phyloP scores from a whole-genome alignment of 805 yeast genomes.

The Schizosaccharomyces cryophilus region DNA sequence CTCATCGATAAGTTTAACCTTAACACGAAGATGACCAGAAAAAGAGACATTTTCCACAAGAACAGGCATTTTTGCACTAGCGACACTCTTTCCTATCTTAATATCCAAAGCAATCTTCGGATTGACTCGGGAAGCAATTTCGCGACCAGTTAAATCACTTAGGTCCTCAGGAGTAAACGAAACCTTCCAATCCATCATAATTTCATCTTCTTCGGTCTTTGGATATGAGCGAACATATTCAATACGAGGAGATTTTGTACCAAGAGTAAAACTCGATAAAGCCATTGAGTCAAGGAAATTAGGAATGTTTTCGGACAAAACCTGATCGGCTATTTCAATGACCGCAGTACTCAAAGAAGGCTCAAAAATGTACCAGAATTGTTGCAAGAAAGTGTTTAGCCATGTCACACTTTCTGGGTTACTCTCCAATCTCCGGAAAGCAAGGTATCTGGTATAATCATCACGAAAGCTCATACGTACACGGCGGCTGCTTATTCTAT shows the following conservation, averaged over 20 bases:
- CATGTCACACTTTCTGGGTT: slow-evolving; percentile 91
- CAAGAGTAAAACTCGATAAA: slow-evolving; percentile 73
- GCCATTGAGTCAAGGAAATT: slow-evolving; percentile 55
- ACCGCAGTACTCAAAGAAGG: slow-evolving; percentile 74
- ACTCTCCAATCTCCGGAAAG: slow-evolving; percentile 55
- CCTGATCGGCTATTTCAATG: slow-evolving; percentile 63
- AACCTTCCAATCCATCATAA: slow-evolving; percentile 92
- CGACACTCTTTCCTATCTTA: slow-evolving; percentile 49
- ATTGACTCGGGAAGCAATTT: slow-evolving; percentile 60
- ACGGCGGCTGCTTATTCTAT: slow-evolving; percentile 62
- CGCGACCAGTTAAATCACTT: slow-evolving; percentile 66
- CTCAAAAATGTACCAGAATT: slow-evolving; percentile 78
- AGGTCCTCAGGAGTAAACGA: slow-evolving; percentile 80
- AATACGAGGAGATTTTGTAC: slow-evolving; percentile 86
- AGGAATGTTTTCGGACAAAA: slow-evolving; percentile 55
- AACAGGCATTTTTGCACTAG: slow-evolving; percentile 42
- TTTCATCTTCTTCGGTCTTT: slow-evolving; percentile 75
- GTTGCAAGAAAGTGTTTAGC: slow-evolving; percentile 70
- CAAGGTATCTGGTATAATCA: slow-evolving; percentile 63
- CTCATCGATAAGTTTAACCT: slow-evolving; percentile 69
- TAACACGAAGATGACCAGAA: slow-evolving; percentile 45
- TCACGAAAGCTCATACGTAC: slow-evolving; percentile 55
- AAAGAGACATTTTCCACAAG: slow-evolving; percentile 60
- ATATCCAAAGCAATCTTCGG: slow-evolving; percentile 58
- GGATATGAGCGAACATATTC: slow-evolving; percentile 74